Base-by-base conservation (phyloP, 192 early-diverging fungal species). In the Linnemannia elongata region DNA sequence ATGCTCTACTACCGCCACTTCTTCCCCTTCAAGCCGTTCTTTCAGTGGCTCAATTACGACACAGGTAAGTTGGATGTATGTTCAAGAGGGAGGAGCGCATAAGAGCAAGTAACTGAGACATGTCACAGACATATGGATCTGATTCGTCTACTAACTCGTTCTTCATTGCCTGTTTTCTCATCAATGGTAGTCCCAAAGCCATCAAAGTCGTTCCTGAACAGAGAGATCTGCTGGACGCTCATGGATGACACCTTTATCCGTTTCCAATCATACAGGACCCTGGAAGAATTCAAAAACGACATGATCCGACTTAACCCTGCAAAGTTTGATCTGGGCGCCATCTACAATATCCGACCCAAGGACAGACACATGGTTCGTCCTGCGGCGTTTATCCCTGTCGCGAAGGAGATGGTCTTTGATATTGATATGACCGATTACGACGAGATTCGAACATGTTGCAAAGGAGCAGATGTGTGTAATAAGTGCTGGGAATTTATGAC, bases 341-440 rank as follows among this genome's bases (percentile, higher is more conserved):
- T 99, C 27, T 99, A 98, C 90, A 97, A 82, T 73, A 79, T 80
- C 2, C 80, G 95, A 92, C 98, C 98, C 24, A 96, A 94, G 80
- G 94, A 99, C 60, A 96, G 94, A 72, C 97, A 96, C 82, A 91
- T 92, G 30, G 87, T 97, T 24, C 83, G 88, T 47, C 91, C 95
- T 3, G 91, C 92, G 7, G 94, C 93, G 12, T 97, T 98, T 81
- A 85, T 90, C 17, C 96, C 98, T 0, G 87, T 94, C 15, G 90
- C 96, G 72, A 95, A 97, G 77, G 98, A 99, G 83, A 89, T 99
- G 54, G 96, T 99, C 41, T 97, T 99, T 92, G 98, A 99, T 95
- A 98, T 99, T 78, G 98, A 99, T 92, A 97, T 99, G 97, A 98
- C 97, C 1, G 98, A 99, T 89, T 99, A 99, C 81, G 98, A 99